Percentiles rank a stretch among this genome's conserved stretches.
Evolutionary conservation across 192 early-diverging fungal genomes (phyloP).

Genomic region (Glomus cerebriforme): DNA sequence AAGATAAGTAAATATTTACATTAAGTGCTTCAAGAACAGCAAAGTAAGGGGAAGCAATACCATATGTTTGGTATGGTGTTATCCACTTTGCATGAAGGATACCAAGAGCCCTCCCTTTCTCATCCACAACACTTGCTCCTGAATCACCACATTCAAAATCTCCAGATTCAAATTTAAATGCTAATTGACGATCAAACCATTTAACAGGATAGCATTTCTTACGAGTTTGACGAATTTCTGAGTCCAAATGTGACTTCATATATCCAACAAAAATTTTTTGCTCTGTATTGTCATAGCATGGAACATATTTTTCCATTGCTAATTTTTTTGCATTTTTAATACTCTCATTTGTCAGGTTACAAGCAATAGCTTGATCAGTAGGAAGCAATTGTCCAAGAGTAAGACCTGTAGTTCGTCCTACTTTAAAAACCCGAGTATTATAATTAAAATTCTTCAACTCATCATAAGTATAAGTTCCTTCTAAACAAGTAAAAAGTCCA

Average conservation of each 20-base stretch:
- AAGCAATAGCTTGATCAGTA: too few relatives aligned
- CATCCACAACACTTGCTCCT: constrained; percentile 6
- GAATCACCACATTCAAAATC: background rate
- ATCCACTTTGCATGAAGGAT: constrained; percentile 9
- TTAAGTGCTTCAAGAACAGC: constrained; percentile 10
- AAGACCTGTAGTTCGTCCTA: too few relatives aligned
- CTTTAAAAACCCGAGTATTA: too few relatives aligned
- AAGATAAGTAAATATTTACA: background rate
- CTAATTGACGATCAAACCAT: constrained; percentile 19
- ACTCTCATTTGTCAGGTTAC: too few relatives aligned
- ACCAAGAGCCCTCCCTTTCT: background rate
- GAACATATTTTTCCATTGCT: background rate
- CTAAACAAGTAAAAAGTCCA: too few relatives aligned
- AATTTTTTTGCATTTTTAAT: too few relatives aligned
- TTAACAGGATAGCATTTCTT: constrained; percentile 1
- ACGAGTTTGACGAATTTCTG: background rate
- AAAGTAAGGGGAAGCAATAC: constrained; percentile 15
- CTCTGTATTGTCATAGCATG: background rate
- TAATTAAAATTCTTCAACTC: too few relatives aligned
- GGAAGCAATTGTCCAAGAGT: too few relatives aligned
- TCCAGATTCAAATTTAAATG: background rate
- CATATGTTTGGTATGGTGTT: background rate
- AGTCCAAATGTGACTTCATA: background rate
- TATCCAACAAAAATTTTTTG: background rate
- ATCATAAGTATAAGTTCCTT: too few relatives aligned